A percentile compares a stretch with the other conserved stretches of the same genome.
These are phyloP conservation scores for Cornus kousa DNA, from an alignment of 148 eudicot genomes.

Conservation along the genomic window DNA sequence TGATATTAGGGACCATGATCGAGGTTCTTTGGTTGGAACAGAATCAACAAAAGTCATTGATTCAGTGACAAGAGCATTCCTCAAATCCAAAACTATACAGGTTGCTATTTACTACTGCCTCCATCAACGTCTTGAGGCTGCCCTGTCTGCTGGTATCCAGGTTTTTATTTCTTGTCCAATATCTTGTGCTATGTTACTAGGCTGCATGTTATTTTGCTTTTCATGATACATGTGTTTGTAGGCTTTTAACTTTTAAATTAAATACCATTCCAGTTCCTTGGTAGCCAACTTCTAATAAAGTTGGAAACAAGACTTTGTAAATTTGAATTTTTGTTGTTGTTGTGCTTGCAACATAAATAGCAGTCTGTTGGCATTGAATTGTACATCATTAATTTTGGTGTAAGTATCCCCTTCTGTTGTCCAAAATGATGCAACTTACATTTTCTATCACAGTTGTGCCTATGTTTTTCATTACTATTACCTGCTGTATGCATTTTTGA, in stretches of 20 bases:
- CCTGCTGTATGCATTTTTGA: too few species aligned
- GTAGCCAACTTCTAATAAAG: too few species aligned
- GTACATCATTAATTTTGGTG: not conserved
- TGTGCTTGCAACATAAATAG: not conserved
- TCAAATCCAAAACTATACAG: constrained; percentile 66
- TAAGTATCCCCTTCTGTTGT: not conserved
- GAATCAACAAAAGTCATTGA: constrained; percentile 62
- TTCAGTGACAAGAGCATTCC: constrained; percentile 56
- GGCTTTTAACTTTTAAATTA: not conserved
- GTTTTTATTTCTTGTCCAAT: constrained; percentile 28
- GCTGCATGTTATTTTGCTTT: not conserved
- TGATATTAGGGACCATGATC: constrained; percentile 49
- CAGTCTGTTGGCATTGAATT: not conserved
- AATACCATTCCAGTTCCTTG: not conserved
- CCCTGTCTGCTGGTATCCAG: constrained; percentile 65
- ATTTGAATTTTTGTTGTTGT: not conserved
- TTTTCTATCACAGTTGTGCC: not conserved
- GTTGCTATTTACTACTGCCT: constrained; percentile 83
- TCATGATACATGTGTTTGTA: not conserved
- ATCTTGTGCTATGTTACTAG: not conserved
- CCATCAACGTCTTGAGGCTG: constrained; percentile 71
- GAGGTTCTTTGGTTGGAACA: constrained; percentile 33
- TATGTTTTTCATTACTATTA: not conserved
- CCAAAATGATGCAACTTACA: constrained; percentile 6
- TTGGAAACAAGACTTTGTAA: not conserved